Conservation (phyloP, 2,329 filamentous ascomycete genomes). For the Exserohilum rostratum region DNA sequence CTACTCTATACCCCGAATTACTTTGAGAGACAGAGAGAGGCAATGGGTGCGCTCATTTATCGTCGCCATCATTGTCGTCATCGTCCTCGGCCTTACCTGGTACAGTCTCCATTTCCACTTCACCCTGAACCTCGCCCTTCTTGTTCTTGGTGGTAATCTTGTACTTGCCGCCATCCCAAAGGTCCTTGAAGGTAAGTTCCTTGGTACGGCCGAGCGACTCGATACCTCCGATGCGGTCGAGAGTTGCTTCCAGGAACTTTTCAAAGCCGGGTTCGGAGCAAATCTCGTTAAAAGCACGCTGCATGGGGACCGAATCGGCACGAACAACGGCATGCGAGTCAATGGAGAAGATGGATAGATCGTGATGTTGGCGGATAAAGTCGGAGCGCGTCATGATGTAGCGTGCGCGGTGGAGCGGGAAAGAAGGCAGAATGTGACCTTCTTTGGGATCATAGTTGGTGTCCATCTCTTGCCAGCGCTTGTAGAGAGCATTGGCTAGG, state of each 20-base stretch:
- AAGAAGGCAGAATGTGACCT: conserved; percentile 79
- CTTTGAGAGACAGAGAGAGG: background rate
- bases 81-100: conserved; percentile 36
- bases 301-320: conserved; percentile 95
- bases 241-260: conserved; percentile 78
- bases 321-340: conserved; percentile 85
- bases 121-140: conserved; percentile 36
- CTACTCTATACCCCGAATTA: background rate
- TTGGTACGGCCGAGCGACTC: conserved; percentile 92
- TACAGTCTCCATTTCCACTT: conserved; percentile 43
- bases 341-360: conserved; percentile 94
- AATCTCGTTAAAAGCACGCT: conserved; percentile 85
- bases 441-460: conserved; percentile 66
- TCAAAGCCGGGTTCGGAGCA: conserved; percentile 79
- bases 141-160: conserved; percentile 38
- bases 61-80: conserved; percentile 24
- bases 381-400: conserved; percentile 95
- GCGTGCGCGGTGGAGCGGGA: conserved; percentile 53
- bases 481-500: conserved; percentile 87
- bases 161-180: conserved; percentile 84
- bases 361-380: conserved; percentile 91
- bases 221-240: conserved; percentile 87
- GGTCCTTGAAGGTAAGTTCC: conserved; percentile 92
- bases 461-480: conserved; percentile 71
- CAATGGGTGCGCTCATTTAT: conserved; percentile 3